Conservation (phyloP, 345 rosid genomes). For the Brassica incana region DNA sequence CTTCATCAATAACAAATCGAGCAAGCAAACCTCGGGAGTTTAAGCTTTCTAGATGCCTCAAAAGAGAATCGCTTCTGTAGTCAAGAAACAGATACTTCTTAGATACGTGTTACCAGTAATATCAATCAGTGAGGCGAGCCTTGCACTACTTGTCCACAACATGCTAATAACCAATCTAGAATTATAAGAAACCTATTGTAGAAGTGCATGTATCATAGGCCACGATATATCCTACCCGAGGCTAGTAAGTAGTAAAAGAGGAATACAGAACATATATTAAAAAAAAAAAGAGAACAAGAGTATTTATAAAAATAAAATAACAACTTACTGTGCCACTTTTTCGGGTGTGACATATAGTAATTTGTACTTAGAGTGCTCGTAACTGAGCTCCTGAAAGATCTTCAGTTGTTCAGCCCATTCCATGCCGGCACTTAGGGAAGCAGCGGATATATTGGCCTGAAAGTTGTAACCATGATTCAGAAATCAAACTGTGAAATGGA, state of each 20-base stretch:
- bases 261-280: neutral
- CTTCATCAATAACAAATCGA: constrained; percentile 98
- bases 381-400: constrained; percentile 80
- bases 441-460: constrained; percentile 87
- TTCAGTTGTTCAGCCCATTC: constrained; percentile 96
- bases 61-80: constrained; percentile 88
- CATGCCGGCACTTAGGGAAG: constrained; percentile 90
- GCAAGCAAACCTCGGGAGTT: constrained; percentile 78
- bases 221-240: constrained; percentile 12
- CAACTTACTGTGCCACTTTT: constrained; percentile 95
- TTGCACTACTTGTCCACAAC: constrained; percentile 3
- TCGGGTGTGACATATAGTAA: constrained; percentile 94
- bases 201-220: constrained; percentile 1
- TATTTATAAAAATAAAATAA: neutral
- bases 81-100: constrained; percentile 26
- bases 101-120: constrained; percentile 21
- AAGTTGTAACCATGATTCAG: constrained; percentile 23
- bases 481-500: constrained; percentile 15
- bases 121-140: constrained; percentile 1
- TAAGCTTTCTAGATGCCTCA: constrained; percentile 79
- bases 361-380: constrained; percentile 82
- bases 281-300: neutral
- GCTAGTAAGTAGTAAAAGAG: constrained; percentile 2
- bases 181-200: constrained; percentile 8
- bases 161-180: constrained; percentile 12